These are phyloP conservation scores for Aspergillus kassunensis DNA, from an alignment of 495 filamentous ascomycete species.

Conservation along the genomic window DNA sequence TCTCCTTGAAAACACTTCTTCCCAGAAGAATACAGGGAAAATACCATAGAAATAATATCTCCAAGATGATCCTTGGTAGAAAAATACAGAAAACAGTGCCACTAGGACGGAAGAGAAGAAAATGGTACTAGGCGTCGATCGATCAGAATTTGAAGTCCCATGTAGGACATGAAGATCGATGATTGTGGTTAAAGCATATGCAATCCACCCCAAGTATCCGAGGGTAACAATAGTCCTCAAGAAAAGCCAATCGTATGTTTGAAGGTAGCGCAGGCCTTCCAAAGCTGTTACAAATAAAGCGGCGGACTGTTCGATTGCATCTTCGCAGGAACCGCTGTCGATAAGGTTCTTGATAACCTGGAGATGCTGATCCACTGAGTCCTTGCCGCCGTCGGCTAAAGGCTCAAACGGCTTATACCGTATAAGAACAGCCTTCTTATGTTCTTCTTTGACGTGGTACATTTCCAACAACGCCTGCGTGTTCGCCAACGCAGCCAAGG, in stretches of 20 bases:
- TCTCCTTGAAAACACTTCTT: constrained; percentile 83
- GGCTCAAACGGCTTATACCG: constrained; percentile 68
- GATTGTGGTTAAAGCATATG: constrained; percentile 88
- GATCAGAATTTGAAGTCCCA: constrained; percentile 60
- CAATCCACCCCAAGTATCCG: constrained; percentile 97
- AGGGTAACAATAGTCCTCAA: constrained; percentile 82
- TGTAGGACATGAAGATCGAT: constrained; percentile 86
- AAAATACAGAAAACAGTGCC: constrained; percentile 71
- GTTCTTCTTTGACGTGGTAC: constrained; percentile 91
- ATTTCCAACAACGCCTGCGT: constrained; percentile 89
- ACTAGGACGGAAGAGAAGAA: constrained; percentile 75
- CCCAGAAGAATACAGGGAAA: constrained; percentile 95
- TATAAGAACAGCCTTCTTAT: constrained; percentile 71
- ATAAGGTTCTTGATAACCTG: constrained; percentile 65
- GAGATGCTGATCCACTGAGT: constrained; percentile 66
- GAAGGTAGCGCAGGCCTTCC: constrained; percentile 86
- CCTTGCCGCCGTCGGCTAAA: constrained; percentile 52
- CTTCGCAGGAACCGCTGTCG: constrained; percentile 58
- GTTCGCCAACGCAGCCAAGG: constrained; percentile 81
- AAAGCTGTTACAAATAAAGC: constrained; percentile 73
- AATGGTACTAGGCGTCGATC: constrained; percentile 55
- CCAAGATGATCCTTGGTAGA: constrained; percentile 70
- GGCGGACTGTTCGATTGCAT: constrained; percentile 71
- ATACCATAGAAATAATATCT: constrained; percentile 91
- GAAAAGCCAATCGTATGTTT: constrained; percentile 99